Conservation (phyloP, 2,329 filamentous ascomycete species). For the Cladosporium oxysporum region DNA sequence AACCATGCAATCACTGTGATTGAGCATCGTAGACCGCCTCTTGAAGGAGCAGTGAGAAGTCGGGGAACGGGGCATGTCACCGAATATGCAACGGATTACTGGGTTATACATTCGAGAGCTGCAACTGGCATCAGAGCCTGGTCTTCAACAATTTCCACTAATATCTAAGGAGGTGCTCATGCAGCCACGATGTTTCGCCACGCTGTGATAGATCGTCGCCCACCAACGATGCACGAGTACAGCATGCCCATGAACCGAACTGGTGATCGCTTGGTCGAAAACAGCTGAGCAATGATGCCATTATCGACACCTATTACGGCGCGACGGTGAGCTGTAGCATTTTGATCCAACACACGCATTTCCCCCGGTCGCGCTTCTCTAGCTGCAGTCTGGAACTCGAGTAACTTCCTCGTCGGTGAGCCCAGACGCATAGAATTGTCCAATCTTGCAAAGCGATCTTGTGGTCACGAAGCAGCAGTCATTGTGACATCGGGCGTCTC, state of each 20-base stretch:
- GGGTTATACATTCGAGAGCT: background rate
- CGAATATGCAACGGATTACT: background rate
- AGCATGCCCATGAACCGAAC: background rate
- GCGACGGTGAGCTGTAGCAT: background rate
- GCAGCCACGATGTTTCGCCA: background rate
- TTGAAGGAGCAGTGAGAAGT: background rate
- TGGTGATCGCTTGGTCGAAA: background rate
- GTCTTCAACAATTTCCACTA: background rate
- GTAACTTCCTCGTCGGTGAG: background rate
- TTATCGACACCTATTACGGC: background rate
- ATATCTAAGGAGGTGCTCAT: background rate
- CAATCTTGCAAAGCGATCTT: background rate
- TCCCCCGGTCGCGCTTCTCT: background rate
- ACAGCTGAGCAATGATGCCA: background rate
- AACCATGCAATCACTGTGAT: background rate
- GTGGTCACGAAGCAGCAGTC: constrained; percentile 10
- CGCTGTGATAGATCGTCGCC: background rate
- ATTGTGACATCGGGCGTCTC: background rate
- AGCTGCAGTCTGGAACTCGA: background rate
- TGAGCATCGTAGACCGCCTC: background rate
- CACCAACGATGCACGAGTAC: background rate
- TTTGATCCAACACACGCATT: background rate
- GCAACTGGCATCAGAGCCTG: background rate
- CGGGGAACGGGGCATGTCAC: background rate
- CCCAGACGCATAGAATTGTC: background rate